A percentile compares a stretch with the other conserved stretches of the same genome.
These are phyloP conservation scores for Spathaspora girioi DNA, from an alignment of 805 yeast species.

Conservation along the genomic window DNA sequence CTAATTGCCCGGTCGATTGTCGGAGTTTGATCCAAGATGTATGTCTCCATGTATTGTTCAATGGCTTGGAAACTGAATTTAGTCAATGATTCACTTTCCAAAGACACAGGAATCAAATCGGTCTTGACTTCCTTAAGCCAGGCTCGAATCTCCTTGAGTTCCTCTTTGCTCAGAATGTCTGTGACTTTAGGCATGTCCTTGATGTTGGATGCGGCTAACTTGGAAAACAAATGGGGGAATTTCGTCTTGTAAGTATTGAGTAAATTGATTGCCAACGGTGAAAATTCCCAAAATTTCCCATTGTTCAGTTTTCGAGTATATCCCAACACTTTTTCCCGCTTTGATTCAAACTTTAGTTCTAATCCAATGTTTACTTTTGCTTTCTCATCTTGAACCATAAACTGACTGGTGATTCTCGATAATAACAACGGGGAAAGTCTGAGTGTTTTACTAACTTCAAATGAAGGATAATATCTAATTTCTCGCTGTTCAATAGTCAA, in stretches of 20 bases:
- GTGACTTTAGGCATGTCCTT: constrained; percentile 34
- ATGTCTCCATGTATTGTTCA: constrained; percentile 53
- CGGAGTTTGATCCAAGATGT: constrained; percentile 42
- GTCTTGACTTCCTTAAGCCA: constrained; percentile 49
- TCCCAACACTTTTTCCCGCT: constrained; percentile 82
- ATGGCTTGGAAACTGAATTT: constrained; percentile 60
- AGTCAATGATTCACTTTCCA: constrained; percentile 77
- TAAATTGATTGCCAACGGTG: constrained; percentile 67
- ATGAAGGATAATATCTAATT: constrained; percentile 61
- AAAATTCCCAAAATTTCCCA: constrained; percentile 72
- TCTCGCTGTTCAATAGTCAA: constrained; percentile 54
- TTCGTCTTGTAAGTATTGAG: constrained; percentile 54
- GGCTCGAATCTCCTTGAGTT: constrained; percentile 40
- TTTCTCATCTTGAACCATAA: constrained; percentile 50
- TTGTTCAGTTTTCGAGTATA: constrained; percentile 57
- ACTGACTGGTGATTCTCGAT: constrained; percentile 75
- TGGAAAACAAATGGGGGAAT: constrained; percentile 60
- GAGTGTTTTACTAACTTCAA: constrained; percentile 57
- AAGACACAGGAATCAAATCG: constrained; percentile 57
- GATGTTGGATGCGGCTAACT: constrained; percentile 24
- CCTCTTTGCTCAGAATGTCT: constrained; percentile 36
- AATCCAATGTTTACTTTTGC: constrained; percentile 71
- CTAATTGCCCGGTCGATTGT: constrained; percentile 55
- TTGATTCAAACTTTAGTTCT: constrained; percentile 76
- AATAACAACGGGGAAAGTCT: constrained; percentile 61